Percentiles rank a stretch among this genome's conserved stretches.
phyloP scores from a whole-genome alignment of 345 rosid genomes.

The Euclidium syriacum region DNA sequence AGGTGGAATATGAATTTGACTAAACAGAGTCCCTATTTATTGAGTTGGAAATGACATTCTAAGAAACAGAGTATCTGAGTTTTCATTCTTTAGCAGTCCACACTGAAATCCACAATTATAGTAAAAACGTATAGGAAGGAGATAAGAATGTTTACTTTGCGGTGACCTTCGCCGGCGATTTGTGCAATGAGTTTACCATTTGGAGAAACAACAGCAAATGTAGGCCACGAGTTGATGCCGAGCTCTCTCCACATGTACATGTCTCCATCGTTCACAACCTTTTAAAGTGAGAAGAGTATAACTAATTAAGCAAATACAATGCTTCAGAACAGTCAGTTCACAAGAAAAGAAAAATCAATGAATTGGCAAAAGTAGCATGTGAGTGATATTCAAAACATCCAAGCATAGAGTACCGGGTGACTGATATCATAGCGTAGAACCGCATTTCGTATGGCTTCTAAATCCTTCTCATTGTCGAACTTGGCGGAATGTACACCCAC shows the following conservation, averaged over 20 bases:
- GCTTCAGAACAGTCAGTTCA: not conserved
- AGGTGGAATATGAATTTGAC: not conserved
- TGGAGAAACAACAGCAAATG: conserved; percentile 84
- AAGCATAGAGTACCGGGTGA: conserved; percentile 58
- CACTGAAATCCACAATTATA: not conserved
- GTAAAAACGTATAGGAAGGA: not conserved
- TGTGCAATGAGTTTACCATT: conserved; percentile 82
- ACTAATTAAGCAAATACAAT: not conserved
- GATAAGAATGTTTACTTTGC: conserved; percentile 50
- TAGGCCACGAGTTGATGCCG: conserved; percentile 95
- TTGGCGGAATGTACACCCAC: conserved; percentile 97
- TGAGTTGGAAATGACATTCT: no score
- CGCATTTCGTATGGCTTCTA: conserved; percentile 90
- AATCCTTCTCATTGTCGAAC: conserved; percentile 95
- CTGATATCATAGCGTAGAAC: conserved; percentile 75
- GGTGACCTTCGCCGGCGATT: conserved; percentile 80
- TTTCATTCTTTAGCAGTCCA: not conserved
- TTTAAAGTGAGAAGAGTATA: not conserved
- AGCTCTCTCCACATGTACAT: conserved; percentile 90
- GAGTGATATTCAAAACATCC: not conserved
- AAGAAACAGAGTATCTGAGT: no score
- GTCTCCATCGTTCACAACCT: conserved; percentile 98
- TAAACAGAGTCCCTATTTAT: no score
- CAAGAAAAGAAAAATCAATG: not conserved
- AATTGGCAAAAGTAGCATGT: not conserved